These are phyloP conservation scores for Nymphaea colorata DNA, from an alignment of 164 flowering plant species.

Conservation along the genomic window DNA sequence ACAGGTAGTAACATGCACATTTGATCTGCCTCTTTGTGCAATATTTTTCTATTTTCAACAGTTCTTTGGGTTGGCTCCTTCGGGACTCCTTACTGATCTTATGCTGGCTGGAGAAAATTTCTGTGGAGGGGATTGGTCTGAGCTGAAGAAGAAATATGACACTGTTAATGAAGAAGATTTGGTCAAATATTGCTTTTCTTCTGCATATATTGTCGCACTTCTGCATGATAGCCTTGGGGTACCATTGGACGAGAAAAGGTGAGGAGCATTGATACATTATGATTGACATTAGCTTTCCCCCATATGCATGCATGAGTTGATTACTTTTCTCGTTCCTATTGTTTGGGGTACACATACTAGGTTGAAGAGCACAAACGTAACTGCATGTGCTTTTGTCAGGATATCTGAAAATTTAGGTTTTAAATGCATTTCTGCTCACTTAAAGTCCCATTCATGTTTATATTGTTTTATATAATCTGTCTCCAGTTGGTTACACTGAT, in stretches of 20 bases:
- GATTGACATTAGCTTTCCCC: too few species aligned
- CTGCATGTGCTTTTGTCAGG: too few species aligned
- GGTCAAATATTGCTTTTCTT: constrained; percentile 75
- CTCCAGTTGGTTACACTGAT: too few species aligned
- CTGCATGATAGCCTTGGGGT: constrained; percentile 88
- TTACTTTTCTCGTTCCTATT: neutral
- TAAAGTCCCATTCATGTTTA: too few species aligned
- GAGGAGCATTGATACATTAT: neutral
- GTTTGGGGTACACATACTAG: neutral
- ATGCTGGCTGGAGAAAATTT: constrained; percentile 63
- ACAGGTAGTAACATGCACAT: too few species aligned
- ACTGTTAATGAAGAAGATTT: constrained; percentile 53
- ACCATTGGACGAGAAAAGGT: constrained; percentile 72
- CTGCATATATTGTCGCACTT: constrained; percentile 90
- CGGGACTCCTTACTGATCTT: constrained; percentile 50
- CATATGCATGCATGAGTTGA: neutral
- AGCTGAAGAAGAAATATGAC: constrained; percentile 33
- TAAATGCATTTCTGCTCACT: too few species aligned
- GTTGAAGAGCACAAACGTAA: too few species aligned
- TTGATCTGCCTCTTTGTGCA: neutral
- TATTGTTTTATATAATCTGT: too few species aligned
- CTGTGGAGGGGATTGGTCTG: constrained; percentile 61
- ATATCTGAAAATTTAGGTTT: too few species aligned
- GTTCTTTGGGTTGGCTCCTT: constrained; percentile 66
- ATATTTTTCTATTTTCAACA: constrained; percentile 12